These are phyloP conservation scores for Colletotrichum camelliae DNA, from an alignment of 2,329 filamentous ascomycete genomes.

Conservation along the genomic window DNA sequence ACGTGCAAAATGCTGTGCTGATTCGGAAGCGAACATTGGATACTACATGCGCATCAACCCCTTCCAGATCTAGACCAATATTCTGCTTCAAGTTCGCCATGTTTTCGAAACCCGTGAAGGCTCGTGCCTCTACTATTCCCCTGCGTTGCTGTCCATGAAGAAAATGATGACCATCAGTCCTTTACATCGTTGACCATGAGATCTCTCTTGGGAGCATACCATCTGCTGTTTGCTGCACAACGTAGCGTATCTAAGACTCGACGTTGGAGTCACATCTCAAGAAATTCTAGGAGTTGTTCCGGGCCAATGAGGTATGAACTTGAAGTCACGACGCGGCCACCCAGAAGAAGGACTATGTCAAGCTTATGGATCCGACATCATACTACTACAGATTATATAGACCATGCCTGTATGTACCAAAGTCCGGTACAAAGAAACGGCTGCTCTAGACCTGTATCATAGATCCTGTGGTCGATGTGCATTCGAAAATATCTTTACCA, in stretches of 20 bases:
- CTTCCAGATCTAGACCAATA: not conserved
- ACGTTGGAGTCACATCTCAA: not conserved
- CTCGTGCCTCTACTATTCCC: not conserved
- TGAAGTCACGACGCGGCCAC: not conserved
- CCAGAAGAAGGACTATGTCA: not conserved
- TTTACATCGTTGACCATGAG: not conserved
- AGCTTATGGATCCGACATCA: not conserved
- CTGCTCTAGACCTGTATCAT: not conserved
- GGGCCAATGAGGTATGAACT: not conserved
- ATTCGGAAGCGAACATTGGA: not conserved
- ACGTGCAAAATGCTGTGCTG: not conserved
- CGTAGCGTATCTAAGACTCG: not conserved
- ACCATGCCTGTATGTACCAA: not conserved
- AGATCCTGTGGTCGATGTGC: not conserved
- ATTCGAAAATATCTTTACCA: not conserved
- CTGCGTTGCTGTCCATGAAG: not conserved
- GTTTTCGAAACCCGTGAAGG: not conserved
- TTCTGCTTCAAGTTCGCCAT: not conserved
- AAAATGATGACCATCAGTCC: not conserved
- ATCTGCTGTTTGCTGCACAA: not conserved
- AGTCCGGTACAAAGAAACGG: not conserved
- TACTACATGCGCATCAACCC: not conserved
- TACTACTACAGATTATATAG: not conserved
- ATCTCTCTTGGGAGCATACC: not conserved
- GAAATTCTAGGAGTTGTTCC: not conserved